Evolutionary conservation across 164 flowering plant species (phyloP).

Genomic region (Dillenia turbinata): DNA sequence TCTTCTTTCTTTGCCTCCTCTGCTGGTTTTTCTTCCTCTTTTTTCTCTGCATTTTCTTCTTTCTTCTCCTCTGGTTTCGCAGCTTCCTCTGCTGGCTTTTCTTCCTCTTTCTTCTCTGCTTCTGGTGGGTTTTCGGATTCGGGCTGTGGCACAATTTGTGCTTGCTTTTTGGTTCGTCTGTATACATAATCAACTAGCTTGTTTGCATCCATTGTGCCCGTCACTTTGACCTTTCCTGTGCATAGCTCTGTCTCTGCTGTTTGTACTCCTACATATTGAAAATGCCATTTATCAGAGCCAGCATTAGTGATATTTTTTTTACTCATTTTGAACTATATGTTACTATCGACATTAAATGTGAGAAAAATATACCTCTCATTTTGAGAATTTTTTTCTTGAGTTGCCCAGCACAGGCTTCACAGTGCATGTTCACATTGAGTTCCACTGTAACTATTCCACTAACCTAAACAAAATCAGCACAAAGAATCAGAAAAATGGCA

Average conservation of each 20-base stretch:
- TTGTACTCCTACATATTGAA: slow-evolving; percentile 60
- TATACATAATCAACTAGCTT: slow-evolving; percentile 81
- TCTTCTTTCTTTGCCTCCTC: slow-evolving; percentile 11
- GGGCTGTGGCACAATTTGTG: slow-evolving; percentile 69
- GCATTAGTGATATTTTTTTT: no score
- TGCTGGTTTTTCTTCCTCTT: slow-evolving; percentile 6
- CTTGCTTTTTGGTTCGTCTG: slow-evolving; percentile 74
- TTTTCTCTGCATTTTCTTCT: slow-evolving; percentile 18
- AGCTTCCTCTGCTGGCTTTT: slow-evolving; percentile 26
- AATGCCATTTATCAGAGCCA: no score
- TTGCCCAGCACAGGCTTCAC: slow-evolving; percentile 87
- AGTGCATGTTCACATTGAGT: slow-evolving; percentile 88
- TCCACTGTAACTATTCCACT: slow-evolving; percentile 62
- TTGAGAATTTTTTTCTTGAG: slow-evolving; percentile 83
- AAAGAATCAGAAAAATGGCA: background rate
- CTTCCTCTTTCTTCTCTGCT: slow-evolving; percentile 31
- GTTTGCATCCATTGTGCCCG: slow-evolving; percentile 84
- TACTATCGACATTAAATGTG: background rate
- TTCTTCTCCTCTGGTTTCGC: slow-evolving; percentile 30
- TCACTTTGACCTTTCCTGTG: slow-evolving; percentile 71
- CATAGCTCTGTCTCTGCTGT: slow-evolving; percentile 60
- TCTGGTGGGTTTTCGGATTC: slow-evolving; percentile 36
- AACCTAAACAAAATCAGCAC: slow-evolving; percentile 35
- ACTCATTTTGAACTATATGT: background rate
- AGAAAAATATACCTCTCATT: slow-evolving; percentile 65